phyloP scores from a whole-genome alignment of 306 rosid species.

The Fragaria vesca region DNA sequence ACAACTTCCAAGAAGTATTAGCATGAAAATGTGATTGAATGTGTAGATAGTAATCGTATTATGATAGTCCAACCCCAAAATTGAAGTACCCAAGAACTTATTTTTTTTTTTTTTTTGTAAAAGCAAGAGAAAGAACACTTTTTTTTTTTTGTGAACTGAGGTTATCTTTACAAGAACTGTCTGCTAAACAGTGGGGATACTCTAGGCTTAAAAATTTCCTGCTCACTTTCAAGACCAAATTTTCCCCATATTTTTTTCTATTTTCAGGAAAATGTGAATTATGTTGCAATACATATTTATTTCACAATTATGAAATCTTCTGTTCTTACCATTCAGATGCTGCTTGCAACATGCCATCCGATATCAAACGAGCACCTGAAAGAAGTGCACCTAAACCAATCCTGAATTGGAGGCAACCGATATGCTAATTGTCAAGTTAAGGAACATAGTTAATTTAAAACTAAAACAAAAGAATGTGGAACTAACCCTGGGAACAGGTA shows the following conservation, averaged over 20 bases:
- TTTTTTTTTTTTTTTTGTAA: too few species aligned
- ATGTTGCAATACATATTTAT: neutral
- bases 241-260: too few species aligned
- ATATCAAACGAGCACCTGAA: conserved; percentile 84
- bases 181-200: neutral
- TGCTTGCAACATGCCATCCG: conserved; percentile 97
- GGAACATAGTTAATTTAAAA: conserved; percentile 5
- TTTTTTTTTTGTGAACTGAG: neutral
- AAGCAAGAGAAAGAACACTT: neutral
- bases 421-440: conserved; percentile 10
- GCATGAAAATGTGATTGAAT: neutral
- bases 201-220: neutral
- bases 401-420: conserved; percentile 48
- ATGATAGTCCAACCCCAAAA: neutral
- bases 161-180: neutral
- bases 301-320: neutral
- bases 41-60: neutral
- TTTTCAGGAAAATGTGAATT: neutral
- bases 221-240: neutral
- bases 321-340: conserved; percentile 83
- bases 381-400: conserved; percentile 93
- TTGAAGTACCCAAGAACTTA: neutral
- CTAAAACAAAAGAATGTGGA: conserved; percentile 14
- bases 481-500: conserved; percentile 94
- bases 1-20: neutral